Evolutionary conservation across 768 basidiomycete genomes (phyloP).

Genomic region (Collybia sp.): DNA sequence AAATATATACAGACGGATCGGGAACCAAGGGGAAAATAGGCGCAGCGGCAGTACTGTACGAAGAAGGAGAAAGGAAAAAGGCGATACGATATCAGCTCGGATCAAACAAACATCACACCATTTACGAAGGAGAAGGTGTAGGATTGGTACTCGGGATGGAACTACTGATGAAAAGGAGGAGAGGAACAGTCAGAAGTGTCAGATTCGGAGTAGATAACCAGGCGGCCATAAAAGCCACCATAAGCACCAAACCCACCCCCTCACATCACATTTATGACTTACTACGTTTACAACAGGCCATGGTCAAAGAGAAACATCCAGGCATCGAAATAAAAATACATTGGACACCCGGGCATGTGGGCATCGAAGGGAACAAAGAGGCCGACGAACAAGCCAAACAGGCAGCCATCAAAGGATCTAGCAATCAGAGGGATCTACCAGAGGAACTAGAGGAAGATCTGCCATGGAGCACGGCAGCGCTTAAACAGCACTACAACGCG

Average conservation of each 20-base stretch:
- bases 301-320: background rate
- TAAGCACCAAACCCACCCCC: background rate
- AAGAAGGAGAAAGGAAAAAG: background rate
- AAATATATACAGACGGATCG: constrained; percentile 24
- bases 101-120: constrained; percentile 3
- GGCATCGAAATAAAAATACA: constrained; percentile 1
- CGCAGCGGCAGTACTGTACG: constrained; percentile 18
- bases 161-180: constrained; percentile 12
- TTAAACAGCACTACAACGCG: constrained; percentile 8
- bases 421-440: background rate
- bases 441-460: background rate
- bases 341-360: constrained; percentile 20
- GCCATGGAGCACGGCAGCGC: constrained; percentile 2
- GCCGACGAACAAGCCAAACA: constrained; percentile 16
- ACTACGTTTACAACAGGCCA: background rate
- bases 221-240: constrained; percentile 3
- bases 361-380: constrained; percentile 18
- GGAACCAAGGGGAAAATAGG: constrained; percentile 19
- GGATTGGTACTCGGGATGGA: constrained; percentile 16
- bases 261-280: constrained; percentile 5
- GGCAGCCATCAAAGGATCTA: constrained; percentile 8
- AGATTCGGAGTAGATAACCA: constrained; percentile 9
- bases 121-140: constrained; percentile 16
- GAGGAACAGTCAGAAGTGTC: background rate
- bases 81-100: constrained; percentile 16